Evolutionary conservation across 768 basidiomycete species (phyloP), one percentile per base, ranked within the genome.

Genomic region (Leccinum aurantiacum): DNA sequence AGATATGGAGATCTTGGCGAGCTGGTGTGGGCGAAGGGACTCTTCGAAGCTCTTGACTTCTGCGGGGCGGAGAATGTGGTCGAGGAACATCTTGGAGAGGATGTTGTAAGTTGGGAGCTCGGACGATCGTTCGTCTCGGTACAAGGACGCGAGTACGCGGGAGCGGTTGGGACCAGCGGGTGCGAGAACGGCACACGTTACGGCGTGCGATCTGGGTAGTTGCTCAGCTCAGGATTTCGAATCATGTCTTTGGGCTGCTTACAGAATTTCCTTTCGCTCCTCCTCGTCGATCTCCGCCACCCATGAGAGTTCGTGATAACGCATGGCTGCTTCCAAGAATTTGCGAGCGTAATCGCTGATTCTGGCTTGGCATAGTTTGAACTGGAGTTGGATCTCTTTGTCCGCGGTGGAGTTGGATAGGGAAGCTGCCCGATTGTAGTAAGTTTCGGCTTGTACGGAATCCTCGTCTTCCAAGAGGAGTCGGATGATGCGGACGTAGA

Each of bases 151-250:
- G 57, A 99, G 83, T 14, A 97, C 82, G 33, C 97, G 88, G 44
- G 95, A 97, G 38, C 97, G 89, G 72, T 94, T 94, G 8, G 97
- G 97, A 0, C 97, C 97, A 49, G 97, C 95, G 14, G 97, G 96
- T 11, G 95, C 97, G 15, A 99, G 84, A 59, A 99, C 94, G 19
- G 93, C 95, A 71, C 96, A 98, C 1, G 93, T 95, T 35, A 98
- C 94, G 10, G 97, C 95, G 38, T 95, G 91, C 56, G 87, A 80
- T 38, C 94, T 96, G 63, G 27, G 24, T 44, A 41, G 35, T 25
- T 33, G 13, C 59, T 61, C 68, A 64, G 58, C 33, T 15, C n/a
- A 19, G 57, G 61, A 35, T 41, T 33, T 35, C 5, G 3, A 2
- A 22, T 2, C 15, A 59, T 38, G n/a, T 1, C 31, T 6, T 49